phyloP scores from a whole-genome alignment of 352 stramenopile genomes.

The Paralagenidium karlingii region DNA sequence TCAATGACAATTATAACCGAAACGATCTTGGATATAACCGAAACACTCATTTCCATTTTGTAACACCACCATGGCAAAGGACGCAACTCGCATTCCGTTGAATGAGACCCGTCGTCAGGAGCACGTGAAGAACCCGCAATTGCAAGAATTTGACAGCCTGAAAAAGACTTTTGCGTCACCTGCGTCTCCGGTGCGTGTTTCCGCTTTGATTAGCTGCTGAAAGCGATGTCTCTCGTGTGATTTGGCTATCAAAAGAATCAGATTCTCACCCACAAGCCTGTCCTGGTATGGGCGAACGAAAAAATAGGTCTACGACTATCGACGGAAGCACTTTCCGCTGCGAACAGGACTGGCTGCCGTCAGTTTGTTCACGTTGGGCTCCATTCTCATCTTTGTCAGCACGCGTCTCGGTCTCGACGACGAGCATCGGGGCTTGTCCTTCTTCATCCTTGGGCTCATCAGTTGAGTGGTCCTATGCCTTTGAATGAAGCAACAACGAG shows the following conservation, averaged over 20 bases:
- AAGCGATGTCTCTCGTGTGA: no score
- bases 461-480: slow-evolving; percentile 24
- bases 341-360: slow-evolving; percentile 59
- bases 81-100: no score
- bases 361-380: slow-evolving; percentile 58
- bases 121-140: slow-evolving; percentile 9
- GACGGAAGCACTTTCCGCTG: slow-evolving; percentile 29
- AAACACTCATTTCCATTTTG: no score
- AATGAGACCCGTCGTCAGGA: slow-evolving; percentile 18
- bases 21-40: no score
- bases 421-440: slow-evolving; percentile 56
- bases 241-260: no score
- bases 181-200: no score
- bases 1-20: no score
- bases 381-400: slow-evolving; percentile 62
- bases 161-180: slow-evolving; percentile 16
- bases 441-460: slow-evolving; percentile 72
- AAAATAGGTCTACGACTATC: slow-evolving; percentile 1
- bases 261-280: no score
- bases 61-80: no score
- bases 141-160: slow-evolving; percentile 17
- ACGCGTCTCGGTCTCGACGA: slow-evolving; percentile 62
- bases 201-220: no score
- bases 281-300: no score
- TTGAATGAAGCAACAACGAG: neutral